A percentile compares a stretch with the other conserved stretches of the same genome.
Evolutionary conservation across 495 filamentous ascomycete species (phyloP).

Genomic region (Cenococcum geophilum): DNA sequence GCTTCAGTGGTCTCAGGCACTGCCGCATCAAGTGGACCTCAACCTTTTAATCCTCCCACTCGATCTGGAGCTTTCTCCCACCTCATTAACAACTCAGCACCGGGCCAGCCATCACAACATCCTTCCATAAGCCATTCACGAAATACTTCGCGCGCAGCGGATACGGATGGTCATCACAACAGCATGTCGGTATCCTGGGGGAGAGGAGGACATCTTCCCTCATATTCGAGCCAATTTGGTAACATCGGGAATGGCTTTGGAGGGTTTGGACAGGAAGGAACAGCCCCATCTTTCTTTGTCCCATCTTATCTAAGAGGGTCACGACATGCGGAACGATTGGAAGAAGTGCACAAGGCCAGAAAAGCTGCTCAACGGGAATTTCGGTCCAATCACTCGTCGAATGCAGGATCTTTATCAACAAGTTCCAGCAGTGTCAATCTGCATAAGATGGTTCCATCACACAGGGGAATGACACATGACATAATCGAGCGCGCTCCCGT

Average conservation of each 20-base stretch:
- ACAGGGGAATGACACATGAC: conserved; percentile 79
- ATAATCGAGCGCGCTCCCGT: conserved; percentile 71
- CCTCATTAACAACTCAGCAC: conserved; percentile 47
- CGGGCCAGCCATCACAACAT: conserved; percentile 12
- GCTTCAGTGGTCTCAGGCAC: conserved; percentile 74
- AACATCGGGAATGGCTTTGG: conserved; percentile 17
- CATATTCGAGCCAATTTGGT: conserved; percentile 56
- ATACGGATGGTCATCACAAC: conserved; percentile 37
- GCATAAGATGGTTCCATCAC: conserved; percentile 62
- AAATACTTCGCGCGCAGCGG: conserved; percentile 37
- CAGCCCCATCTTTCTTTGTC: conserved; percentile 54
- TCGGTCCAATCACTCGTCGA: conserved; percentile 36
- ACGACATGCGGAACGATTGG: conserved; percentile 67
- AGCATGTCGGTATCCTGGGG: conserved; percentile 43
- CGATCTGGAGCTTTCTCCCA: conserved; percentile 55
- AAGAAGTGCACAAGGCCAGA: conserved; percentile 60
- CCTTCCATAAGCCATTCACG: conserved; percentile 29
- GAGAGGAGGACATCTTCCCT: conserved; percentile 35
- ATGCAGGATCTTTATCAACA: conserved; percentile 51
- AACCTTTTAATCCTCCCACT: conserved; percentile 9
- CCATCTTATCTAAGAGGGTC: conserved; percentile 77
- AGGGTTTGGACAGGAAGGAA: conserved; percentile 13
- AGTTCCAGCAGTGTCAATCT: conserved; percentile 59
- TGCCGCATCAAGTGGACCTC: conserved; percentile 41
- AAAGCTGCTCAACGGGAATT: conserved; percentile 44